Base-by-base conservation (phyloP, 805 yeast genomes). In the Candida corydali region DNA sequence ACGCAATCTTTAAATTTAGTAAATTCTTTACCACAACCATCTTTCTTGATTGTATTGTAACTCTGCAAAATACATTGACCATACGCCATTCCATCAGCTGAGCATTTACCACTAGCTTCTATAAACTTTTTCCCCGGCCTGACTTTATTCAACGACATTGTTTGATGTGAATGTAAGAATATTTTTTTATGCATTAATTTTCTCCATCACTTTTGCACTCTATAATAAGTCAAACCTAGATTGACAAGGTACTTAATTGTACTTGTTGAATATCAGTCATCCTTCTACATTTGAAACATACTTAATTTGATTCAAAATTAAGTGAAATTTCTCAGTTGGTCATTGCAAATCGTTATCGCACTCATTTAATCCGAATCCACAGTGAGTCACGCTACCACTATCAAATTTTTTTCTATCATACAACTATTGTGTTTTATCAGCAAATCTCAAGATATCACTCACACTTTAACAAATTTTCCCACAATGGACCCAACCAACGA, bases 401-500 rank as follows among this genome's bases (percentile, higher is more conserved):
- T 23, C 12, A 17, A 17, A 27, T 12, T 20, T 20, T 20, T 20
- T 20, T 20, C 9, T 20, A 7, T 20, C n/a, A n/a, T n/a, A n/a
- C n/a, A n/a, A n/a, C n/a, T n/a, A n/a, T n/a, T n/a, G n/a, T n/a
- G n/a, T n/a, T n/a, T n/a, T n/a, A n/a, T n/a, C n/a, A n/a, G n/a
- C n/a, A n/a, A n/a, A n/a, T n/a, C n/a, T n/a, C n/a, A n/a, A n/a
- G n/a, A n/a, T n/a, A n/a, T n/a, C n/a, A n/a, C n/a, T n/a, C n/a
- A n/a, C n/a, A n/a, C n/a, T n/a, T n/a, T n/a, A n/a, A n/a, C n/a
- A n/a, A n/a, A n/a, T n/a, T n/a, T 24, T 24, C 10, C 8, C 4
- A 39, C 17, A 29, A 88, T 88, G 98, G 98, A 89, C 57, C 98
- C 98, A 16, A 83, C 91, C 3, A 77, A 82, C 60, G 96, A 88